phyloP scores from a whole-genome alignment of 805 yeast species.

The Ogataea dorogensis region DNA sequence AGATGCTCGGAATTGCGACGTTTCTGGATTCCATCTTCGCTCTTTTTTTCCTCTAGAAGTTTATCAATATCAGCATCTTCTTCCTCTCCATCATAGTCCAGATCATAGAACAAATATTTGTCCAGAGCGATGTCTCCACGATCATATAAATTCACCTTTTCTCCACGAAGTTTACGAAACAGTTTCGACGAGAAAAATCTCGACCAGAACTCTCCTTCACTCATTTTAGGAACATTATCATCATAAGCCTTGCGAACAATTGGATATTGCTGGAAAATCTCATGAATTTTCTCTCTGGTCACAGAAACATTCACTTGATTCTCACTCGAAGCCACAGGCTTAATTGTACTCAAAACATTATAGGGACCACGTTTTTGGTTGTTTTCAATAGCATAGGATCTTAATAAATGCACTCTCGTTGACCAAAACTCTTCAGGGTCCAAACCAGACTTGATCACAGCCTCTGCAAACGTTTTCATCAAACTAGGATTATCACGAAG shows the following conservation, averaged over 20 bases:
- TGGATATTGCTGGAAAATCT: constrained; percentile 90
- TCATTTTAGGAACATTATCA: constrained; percentile 85
- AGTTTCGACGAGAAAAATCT: constrained; percentile 88
- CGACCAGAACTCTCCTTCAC: constrained; percentile 95
- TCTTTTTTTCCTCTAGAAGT: constrained; percentile 33
- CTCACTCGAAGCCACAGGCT: constrained; percentile 89
- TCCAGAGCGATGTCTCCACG: constrained; percentile 85
- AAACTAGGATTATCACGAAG: constrained; percentile 66
- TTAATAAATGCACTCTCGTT: constrained; percentile 69
- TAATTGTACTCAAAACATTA: constrained; percentile 89
- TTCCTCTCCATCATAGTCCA: constrained; percentile 47
- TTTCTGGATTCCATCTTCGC: constrained; percentile 39
- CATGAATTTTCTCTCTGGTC: constrained; percentile 85
- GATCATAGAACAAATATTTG: constrained; percentile 71
- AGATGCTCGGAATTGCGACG: constrained; percentile 23
- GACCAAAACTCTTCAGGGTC: constrained; percentile 87
- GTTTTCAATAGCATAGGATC: constrained; percentile 82
- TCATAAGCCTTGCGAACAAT: constrained; percentile 83
- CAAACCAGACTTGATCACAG: constrained; percentile 75
- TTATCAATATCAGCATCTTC: constrained; percentile 35
- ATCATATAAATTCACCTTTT: constrained; percentile 68
- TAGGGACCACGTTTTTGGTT: constrained; percentile 91
- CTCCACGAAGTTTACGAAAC: constrained; percentile 87
- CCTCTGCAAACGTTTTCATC: constrained; percentile 77
- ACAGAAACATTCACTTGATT: constrained; percentile 91